phyloP scores from a whole-genome alignment of 2,329 filamentous ascomycete genomes.

The Herpotrichia juniperi region DNA sequence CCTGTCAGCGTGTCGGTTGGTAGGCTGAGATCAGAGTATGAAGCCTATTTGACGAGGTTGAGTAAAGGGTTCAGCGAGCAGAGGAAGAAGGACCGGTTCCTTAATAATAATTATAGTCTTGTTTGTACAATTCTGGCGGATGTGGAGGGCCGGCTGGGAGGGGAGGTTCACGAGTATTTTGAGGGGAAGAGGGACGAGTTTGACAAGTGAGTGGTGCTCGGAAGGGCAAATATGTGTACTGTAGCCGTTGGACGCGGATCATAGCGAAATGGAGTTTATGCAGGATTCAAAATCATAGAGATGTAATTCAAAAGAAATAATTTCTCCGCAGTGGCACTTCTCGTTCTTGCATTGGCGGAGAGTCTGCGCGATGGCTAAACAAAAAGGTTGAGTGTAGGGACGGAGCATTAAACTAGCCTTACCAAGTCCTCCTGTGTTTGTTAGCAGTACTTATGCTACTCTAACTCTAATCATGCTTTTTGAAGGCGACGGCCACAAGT shows the following conservation, averaged over 20 bases:
- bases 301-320: too few species aligned
- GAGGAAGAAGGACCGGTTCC: slow-evolving; percentile 82
- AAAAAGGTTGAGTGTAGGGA: too few species aligned
- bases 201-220: slow-evolving; percentile 27
- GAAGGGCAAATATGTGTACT: not conserved
- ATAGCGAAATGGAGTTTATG: not conserved
- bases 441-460: too few species aligned
- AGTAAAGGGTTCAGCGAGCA: slow-evolving; percentile 77
- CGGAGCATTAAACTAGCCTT: too few species aligned
- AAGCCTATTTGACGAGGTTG: slow-evolving; percentile 79
- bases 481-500: too few species aligned
- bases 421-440: too few species aligned
- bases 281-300: too few species aligned
- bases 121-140: slow-evolving; percentile 87
- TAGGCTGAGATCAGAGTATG: slow-evolving; percentile 79
- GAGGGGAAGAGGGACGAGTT: slow-evolving; percentile 60
- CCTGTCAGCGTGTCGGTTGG: slow-evolving; percentile 82
- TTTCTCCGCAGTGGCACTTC: too few species aligned
- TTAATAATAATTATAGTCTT: slow-evolving; percentile 96
- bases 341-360: too few species aligned
- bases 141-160: slow-evolving; percentile 72
- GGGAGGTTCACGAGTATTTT: slow-evolving; percentile 78
- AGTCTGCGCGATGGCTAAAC: too few species aligned
- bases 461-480: too few species aligned
- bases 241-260: not conserved